Evolutionary conservation across 1,284 basidiomycete species (phyloP), one percentile per base, ranked within the genome.

Genomic region (Heterobasidion occidentale): DNA sequence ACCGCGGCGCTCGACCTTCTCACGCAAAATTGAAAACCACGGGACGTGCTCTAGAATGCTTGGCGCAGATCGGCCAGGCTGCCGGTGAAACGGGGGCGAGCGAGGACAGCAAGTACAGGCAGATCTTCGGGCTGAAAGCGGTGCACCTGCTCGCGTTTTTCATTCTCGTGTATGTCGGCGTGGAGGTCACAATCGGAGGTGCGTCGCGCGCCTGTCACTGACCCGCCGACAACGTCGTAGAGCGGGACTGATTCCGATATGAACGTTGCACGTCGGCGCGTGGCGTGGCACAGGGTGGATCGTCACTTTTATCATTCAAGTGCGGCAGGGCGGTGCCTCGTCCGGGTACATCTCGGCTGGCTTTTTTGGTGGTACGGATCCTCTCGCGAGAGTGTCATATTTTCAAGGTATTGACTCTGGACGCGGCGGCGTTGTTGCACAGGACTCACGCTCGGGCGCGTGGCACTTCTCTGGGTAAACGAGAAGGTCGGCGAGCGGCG

Each of bases 331-430:
- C 44, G 79, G 78, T 0, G 63, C 74, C 1, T 76, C 73, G 0
- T 72, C 77, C 42, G 78, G 78, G 11, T 80, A 79, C 62, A 75
- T 79, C 61, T 76, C 77, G 5, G 70, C 76, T 1, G 78, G 79
- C 20, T 80, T 80, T 64, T 80, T 75, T 59, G 76, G 73, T 53
- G 78, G 78, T 78, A 56, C 52, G 64, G 12, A 48, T 15, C 7
- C 11, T 7, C 45, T 2, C 52, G 2, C 2, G 12, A 19, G 38
- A 19, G 33, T 52, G 14, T 36, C 36, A 1, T 2, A 9, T n/a
- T 6, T 45, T 12, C 2, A 9, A 27, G 34, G 46, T 38, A 33
- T 9, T 9, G 48, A 47, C 56, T 15, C 38, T 51, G 14, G 20
- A 12, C 47, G 14, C 14, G 3, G 14, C 14, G 3, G 14, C 2